A percentile compares a stretch with the other conserved stretches of the same genome.
Evolutionary conservation across 2,329 filamentous ascomycete species (phyloP).

Genomic region (Dactylonectria estremocensis): DNA sequence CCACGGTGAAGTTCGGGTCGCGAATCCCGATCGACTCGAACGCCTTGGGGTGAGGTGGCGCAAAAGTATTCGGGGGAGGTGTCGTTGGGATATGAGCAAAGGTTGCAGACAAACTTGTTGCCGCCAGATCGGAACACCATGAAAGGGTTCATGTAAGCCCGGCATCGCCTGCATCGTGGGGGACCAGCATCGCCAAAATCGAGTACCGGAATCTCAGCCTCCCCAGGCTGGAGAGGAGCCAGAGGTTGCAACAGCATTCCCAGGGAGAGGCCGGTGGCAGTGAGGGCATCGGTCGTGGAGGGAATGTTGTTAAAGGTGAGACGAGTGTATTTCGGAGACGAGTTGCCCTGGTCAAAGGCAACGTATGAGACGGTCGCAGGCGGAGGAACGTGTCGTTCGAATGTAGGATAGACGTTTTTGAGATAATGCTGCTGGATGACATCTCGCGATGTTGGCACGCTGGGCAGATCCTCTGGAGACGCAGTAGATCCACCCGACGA

Average conservation of each 20-base stretch:
- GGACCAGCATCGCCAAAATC: constrained; percentile 95
- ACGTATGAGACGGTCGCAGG: constrained; percentile 91
- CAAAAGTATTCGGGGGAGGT: constrained; percentile 94
- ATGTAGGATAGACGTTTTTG: constrained; percentile 91
- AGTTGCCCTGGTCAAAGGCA: constrained; percentile 95
- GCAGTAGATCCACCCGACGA: constrained; percentile 68
- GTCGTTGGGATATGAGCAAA: constrained; percentile 98
- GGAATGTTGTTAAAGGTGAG: constrained; percentile 96
- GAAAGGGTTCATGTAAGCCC: constrained; percentile 98
- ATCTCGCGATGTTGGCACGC: constrained; percentile 89
- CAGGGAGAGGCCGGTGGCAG: constrained; percentile 86
- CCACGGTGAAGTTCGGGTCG: constrained; percentile 91
- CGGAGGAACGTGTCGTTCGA: constrained; percentile 93
- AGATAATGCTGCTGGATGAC: constrained; percentile 86
- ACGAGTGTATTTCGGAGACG: constrained; percentile 93
- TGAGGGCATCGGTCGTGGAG: constrained; percentile 82
- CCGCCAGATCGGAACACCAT: constrained; percentile 97
- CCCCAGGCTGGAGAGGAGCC: constrained; percentile 85
- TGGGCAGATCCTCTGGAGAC: constrained; percentile 93
- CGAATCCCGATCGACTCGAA: constrained; percentile 89
- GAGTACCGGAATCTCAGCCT: constrained; percentile 89
- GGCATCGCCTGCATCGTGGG: constrained; percentile 91
- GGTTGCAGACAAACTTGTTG: constrained; percentile 97
- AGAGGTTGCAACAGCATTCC: constrained; percentile 92
- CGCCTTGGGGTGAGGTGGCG: constrained; percentile 88